These are phyloP conservation scores for Panicum virgatum DNA, from an alignment of 202 grass and related monocot genomes.

Conservation along the genomic window DNA sequence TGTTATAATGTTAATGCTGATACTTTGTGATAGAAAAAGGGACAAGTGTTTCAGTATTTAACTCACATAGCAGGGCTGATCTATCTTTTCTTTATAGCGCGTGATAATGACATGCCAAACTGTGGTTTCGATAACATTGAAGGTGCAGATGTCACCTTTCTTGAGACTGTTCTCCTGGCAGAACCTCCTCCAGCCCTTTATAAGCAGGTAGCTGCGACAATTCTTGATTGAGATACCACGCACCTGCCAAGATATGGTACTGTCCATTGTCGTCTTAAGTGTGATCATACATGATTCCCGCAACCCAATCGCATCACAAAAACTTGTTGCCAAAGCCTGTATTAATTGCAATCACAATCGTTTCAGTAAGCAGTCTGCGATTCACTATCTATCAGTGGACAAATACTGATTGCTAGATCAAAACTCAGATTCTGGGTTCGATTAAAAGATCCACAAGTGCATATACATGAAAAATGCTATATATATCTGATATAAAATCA, in stretches of 20 bases:
- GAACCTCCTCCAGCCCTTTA: constrained; percentile 20
- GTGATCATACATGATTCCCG: not conserved
- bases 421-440: not conserved
- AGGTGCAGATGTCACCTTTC: constrained; percentile 38
- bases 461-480: not conserved
- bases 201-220: not conserved
- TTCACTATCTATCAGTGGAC: not conserved
- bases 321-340: not conserved
- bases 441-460: not conserved
- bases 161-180: constrained; percentile 28
- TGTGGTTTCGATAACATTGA: not conserved
- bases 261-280: not conserved
- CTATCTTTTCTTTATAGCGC: not conserved
- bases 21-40: too few species aligned
- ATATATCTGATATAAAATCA: not conserved
- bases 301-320: not conserved
- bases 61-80: not conserved
- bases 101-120: constrained; percentile 10
- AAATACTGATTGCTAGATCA: too few species aligned
- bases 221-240: not conserved
- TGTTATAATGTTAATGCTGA: not conserved
- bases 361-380: not conserved
- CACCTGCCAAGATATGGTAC: constrained; percentile 21
- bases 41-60: not conserved
- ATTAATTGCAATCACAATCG: not conserved